Evolutionary conservation across 192 early-diverging fungal species (phyloP), one percentile per base, ranked within the genome.

Genomic region (Phycomyces blakesleeanus): DNA sequence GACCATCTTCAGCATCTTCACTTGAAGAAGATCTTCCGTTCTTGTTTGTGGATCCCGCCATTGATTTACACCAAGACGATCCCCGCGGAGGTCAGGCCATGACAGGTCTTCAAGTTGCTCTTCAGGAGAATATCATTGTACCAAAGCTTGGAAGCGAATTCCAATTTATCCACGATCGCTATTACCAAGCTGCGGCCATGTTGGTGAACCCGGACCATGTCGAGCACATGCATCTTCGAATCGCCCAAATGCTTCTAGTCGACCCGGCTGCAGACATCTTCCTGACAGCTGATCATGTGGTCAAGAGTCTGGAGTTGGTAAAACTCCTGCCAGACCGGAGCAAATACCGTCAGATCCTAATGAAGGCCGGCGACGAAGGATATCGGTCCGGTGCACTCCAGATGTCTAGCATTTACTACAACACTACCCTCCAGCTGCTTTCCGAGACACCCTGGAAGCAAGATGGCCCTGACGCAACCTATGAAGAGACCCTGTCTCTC

Each of bases 151-250:
- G 50, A 0, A 60, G 63, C 18, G 61, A 58, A 1, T 70, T 51
- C 29, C 14, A 39, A 16, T 70, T 70, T 54, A 37, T 57, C 18
- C 68, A 70, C 41, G 62, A 70, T 40, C 61, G 68, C 14, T 70
- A 70, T 26, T 59, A 55, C 16, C 68, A 64, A 20, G 66, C 66
- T 0, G 61, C 68, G 1, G 29, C 61, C 37, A 34, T 70, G 26
- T n/a, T 64, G 8, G 50, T 55, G 22, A 55, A 70, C 0, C 18
- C 44, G 0, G 27, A 20, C 20, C 14, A 54, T 25, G 26, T 37
- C 39, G 50, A 56, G 1, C 49, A 26, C 1, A 70, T 70, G 68
- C 68, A 64, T 21, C 44, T 51, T 12, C 57, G 37, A 16, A 70
- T 70, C 24, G 54, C 41, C 1, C 42, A 64, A 20, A 57, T 57